Percentiles rank a stretch among this genome's conserved stretches.
Conservation (phyloP, 2,329 filamentous ascomycete species). For the Sclerotiophoma versabilis region DNA sequence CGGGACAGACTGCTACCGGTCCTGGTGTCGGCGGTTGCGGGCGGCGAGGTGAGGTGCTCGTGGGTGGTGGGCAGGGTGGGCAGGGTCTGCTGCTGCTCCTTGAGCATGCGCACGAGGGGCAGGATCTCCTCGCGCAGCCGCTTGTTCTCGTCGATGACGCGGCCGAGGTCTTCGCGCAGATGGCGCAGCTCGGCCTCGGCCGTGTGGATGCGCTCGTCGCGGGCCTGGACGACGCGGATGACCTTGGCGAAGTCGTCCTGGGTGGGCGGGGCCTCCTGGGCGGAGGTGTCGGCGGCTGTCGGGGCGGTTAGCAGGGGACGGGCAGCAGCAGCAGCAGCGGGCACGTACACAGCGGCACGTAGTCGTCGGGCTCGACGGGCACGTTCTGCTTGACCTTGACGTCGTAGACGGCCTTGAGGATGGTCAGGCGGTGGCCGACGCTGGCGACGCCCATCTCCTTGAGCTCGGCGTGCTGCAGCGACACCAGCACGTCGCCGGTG, state of each 20-base stretch:
- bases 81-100: constrained; percentile 89
- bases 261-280: constrained; percentile 84
- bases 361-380: constrained; percentile 89
- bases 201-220: constrained; percentile 86
- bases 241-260: constrained; percentile 92
- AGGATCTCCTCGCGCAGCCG: constrained; percentile 89
- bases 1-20: constrained; percentile 57
- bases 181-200: constrained; percentile 84
- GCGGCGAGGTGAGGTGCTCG: constrained; percentile 48
- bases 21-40: constrained; percentile 44
- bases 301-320: constrained; percentile 10
- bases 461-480: constrained; percentile 88
- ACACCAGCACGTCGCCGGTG: constrained; percentile 87
- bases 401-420: constrained; percentile 95
- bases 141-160: constrained; percentile 78
- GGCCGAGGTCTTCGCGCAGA: constrained; percentile 63
- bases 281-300: constrained; percentile 85
- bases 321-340: not conserved
- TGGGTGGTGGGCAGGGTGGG: constrained; percentile 65
- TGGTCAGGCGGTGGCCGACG: constrained; percentile 91
- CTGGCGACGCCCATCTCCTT: constrained; percentile 94
- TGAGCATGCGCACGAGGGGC: constrained; percentile 86
- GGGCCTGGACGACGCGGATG: constrained; percentile 85
- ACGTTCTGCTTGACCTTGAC: constrained; percentile 94
- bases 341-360: constrained; percentile 83